phyloP scores from a whole-genome alignment of 305 asterid genomes.

The Withania somnifera region DNA sequence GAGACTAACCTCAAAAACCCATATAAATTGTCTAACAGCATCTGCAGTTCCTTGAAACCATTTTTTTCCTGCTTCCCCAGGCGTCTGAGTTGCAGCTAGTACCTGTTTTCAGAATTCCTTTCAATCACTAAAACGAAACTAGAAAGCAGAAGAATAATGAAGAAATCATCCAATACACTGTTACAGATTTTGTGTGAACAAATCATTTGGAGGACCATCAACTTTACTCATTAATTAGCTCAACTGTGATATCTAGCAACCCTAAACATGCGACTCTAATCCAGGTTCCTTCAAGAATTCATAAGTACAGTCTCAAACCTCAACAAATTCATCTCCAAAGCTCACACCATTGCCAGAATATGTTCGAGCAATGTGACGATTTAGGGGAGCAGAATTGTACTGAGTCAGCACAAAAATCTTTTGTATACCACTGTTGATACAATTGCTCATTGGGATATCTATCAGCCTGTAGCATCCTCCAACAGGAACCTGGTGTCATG shows the following conservation, averaged over 20 bases:
- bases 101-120: slow-evolving; percentile 32
- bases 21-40: slow-evolving; percentile 86
- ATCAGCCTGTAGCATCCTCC: slow-evolving; percentile 96
- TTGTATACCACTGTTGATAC: slow-evolving; percentile 88
- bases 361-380: slow-evolving; percentile 89
- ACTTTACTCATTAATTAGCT: neutral
- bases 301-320: slow-evolving; percentile 31
- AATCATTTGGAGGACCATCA: neutral
- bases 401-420: slow-evolving; percentile 95
- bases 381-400: slow-evolving; percentile 85
- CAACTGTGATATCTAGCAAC: neutral
- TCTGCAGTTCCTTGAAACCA: slow-evolving; percentile 99
- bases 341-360: slow-evolving; percentile 83
- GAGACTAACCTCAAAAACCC: slow-evolving; percentile 78
- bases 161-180: neutral
- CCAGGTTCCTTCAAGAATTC: neutral
- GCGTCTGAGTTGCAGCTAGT: slow-evolving; percentile 93
- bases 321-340: slow-evolving; percentile 94
- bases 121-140: neutral
- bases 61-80: slow-evolving; percentile 72
- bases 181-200: neutral
- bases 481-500: slow-evolving; percentile 60
- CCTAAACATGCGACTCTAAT: neutral
- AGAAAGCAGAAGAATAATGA: neutral
- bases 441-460: slow-evolving; percentile 98